Evolutionary conservation across 1,284 basidiomycete species (phyloP), one percentile per base, ranked within the genome.

Genomic region (Pseudozyma thailandica): DNA sequence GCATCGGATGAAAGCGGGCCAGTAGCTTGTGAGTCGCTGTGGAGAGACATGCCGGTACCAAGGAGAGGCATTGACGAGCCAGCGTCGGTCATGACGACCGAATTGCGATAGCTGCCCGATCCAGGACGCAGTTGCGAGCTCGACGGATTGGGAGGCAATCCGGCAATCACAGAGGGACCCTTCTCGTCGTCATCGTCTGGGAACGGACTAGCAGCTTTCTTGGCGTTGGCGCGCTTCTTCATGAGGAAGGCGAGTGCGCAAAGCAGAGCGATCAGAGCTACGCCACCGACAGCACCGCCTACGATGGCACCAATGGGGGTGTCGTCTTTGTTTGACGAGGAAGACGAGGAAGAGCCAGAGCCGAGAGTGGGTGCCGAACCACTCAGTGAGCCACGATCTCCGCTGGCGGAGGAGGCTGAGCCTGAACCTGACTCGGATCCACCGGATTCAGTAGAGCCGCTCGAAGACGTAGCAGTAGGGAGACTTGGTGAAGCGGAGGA

Each of bases 241-340:
- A 52, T 42, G 26, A 66, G 39, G 30, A 12, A 43, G 18, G 57
- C 63, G 10, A 60, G 45, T 8, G 56, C 45, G 21, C 55, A 2
- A 9, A 66, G 18, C 28, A 60, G 9, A 4, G 52, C 57, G 12
- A 66, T 35, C 23, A 66, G 21, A 8, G 46, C 63, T 0, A 53
- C 45, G 9, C 63, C 63, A 35, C 63, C 63, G 1, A 66, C 50
- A 12, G 43, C 48, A 26, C 63, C 63, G 33, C 63, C 63, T 5
- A 60, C 63, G 23, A 66, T 60, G 20, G 51, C 63, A 10, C 63
- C 63, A 15, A 56, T 56, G 4, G 57, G 63, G 28, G 45, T 27
- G 23, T 47, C 49, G 12, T 28, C 15, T 6, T 33, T 21, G 26
- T 25, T 21, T 6, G 55, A 64, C 6, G 48, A 51, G 28, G 59